phyloP scores from a whole-genome alignment of 2,329 filamentous ascomycete genomes.

The Ophiocordyceps camponoti-saundersi region DNA sequence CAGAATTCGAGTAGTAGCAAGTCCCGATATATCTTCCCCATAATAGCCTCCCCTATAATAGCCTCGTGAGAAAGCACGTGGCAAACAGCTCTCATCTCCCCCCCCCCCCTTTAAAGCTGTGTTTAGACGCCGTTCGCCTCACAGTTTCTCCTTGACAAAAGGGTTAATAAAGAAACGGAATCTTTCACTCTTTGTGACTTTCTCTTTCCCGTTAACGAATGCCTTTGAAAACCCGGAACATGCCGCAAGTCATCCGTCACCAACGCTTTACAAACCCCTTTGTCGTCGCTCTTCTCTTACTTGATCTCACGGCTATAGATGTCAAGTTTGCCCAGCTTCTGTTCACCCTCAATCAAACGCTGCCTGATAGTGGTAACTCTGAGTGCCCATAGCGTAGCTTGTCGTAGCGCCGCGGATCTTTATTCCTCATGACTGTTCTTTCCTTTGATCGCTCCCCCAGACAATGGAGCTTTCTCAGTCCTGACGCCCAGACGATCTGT shows the following conservation, averaged over 20 bases:
- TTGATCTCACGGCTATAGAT: not conserved
- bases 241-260: too few species aligned
- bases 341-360: not conserved
- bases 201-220: not conserved
- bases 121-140: not conserved
- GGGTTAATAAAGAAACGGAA: not conserved
- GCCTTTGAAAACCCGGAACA: too few species aligned
- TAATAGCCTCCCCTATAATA: too few species aligned
- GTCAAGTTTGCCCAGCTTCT: not conserved
- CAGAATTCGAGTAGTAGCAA: too few species aligned
- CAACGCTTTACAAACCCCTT: too few species aligned
- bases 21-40: too few species aligned
- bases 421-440: not conserved
- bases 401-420: not conserved
- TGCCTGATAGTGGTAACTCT: not conserved
- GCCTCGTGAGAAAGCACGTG: too few species aligned
- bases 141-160: not conserved
- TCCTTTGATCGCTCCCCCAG: not conserved
- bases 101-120: too few species aligned
- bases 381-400: not conserved
- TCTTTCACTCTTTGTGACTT: not conserved
- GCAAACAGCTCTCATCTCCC: not conserved
- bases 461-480: not conserved
- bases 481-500: not conserved
- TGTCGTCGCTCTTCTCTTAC: not conserved